Conservation (phyloP, 257 asterid species). For the Euphrasia confusa region DNA sequence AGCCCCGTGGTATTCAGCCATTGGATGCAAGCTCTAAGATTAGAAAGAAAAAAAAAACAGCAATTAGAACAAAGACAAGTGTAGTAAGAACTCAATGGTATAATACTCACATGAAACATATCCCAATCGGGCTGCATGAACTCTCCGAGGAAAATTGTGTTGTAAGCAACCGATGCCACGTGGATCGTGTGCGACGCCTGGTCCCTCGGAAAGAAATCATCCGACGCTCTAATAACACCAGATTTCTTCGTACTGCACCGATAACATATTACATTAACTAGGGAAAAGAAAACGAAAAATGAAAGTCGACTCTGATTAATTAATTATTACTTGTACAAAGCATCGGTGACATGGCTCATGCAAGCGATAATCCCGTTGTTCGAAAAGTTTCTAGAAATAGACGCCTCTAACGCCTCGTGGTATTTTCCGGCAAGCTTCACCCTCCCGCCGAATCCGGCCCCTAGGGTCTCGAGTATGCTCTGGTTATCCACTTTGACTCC, state of each 20-base stretch:
- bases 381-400: slow-evolving; percentile 54
- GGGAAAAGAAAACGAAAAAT: background rate
- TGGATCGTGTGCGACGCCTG: slow-evolving; percentile 91
- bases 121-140: slow-evolving; percentile 96
- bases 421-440: slow-evolving; percentile 61
- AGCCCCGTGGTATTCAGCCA: slow-evolving; percentile 92
- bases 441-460: slow-evolving; percentile 73
- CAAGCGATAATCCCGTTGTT: slow-evolving; percentile 77
- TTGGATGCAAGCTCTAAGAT: slow-evolving; percentile 70
- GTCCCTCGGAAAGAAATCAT: slow-evolving; percentile 84
- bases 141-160: slow-evolving; percentile 70
- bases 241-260: slow-evolving; percentile 51
- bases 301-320: background rate
- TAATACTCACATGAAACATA: slow-evolving; percentile 71
- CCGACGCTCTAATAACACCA: slow-evolving; percentile 64
- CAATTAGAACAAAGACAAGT: slow-evolving; percentile 8
- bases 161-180: slow-evolving; percentile 78
- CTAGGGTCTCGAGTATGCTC: slow-evolving; percentile 73
- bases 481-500: slow-evolving; percentile 78
- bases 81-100: background rate
- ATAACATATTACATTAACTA: background rate
- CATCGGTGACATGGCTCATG: slow-evolving; percentile 82
- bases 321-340: slow-evolving; percentile 73
- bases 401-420: slow-evolving; percentile 69
- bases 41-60: background rate